phyloP scores from a whole-genome alignment of 192 early-diverging fungal species.

The Oehlia diaphana region DNA sequence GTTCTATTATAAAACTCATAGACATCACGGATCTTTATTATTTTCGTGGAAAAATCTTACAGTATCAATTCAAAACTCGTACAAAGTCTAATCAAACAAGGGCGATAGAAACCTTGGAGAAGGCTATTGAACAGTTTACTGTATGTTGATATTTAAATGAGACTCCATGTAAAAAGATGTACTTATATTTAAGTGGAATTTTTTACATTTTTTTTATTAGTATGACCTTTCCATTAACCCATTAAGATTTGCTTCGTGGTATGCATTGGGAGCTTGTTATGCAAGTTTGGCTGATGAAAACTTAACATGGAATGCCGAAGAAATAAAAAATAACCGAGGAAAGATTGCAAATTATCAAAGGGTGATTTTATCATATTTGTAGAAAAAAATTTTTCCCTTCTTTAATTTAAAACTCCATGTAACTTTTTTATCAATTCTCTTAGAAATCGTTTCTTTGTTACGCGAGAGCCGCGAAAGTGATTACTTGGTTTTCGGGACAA shows the following conservation, averaged over 20 bases:
- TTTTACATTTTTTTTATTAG: constrained; percentile 26
- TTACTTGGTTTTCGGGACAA: neutral
- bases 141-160: constrained; percentile 22
- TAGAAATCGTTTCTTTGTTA: constrained; percentile 69
- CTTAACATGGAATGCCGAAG: constrained; percentile 58
- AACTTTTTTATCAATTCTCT: neutral
- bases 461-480: constrained; percentile 41
- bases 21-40: constrained; percentile 46
- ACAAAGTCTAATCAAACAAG: constrained; percentile 50
- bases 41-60: constrained; percentile 56
- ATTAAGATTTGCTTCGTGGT: constrained; percentile 60
- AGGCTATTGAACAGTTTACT: constrained; percentile 53
- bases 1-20: neutral
- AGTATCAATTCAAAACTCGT: constrained; percentile 50
- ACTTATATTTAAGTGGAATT: neutral
- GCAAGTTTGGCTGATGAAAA: constrained; percentile 63
- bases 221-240: constrained; percentile 61
- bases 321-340: constrained; percentile 50
- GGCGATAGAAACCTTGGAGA: constrained; percentile 55
- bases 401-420: neutral
- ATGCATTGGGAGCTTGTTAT: constrained; percentile 59
- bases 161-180: neutral
- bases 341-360: constrained; percentile 61
- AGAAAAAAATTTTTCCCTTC: neutral
- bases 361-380: constrained; percentile 31